Conservation (phyloP, 805 yeast genomes). For the Saccharomycopsis guyanensis region DNA sequence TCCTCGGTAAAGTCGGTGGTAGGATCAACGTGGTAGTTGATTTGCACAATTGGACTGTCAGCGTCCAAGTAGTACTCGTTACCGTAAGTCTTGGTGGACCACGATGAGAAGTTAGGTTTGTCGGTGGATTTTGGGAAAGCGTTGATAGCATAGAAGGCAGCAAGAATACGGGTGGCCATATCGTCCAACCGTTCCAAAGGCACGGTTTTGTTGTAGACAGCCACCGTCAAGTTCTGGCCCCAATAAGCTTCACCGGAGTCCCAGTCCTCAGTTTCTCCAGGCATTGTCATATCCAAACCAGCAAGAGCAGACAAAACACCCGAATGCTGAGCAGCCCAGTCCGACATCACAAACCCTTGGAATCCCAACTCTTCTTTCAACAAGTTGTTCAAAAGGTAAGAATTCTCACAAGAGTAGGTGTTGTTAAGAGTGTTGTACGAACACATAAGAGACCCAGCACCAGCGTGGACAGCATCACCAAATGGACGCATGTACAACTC, state of each 20-base stretch:
- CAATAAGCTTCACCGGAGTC: slow-evolving; percentile 44
- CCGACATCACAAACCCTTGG: slow-evolving; percentile 58
- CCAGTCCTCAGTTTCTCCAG: slow-evolving; percentile 48
- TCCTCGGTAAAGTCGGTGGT: slow-evolving; percentile 40
- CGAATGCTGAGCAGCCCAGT: slow-evolving; percentile 55
- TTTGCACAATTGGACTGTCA: slow-evolving; percentile 43
- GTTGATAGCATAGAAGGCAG: slow-evolving; percentile 45
- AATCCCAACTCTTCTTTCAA: slow-evolving; percentile 56
- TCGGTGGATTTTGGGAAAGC: slow-evolving; percentile 34
- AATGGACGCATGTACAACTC: slow-evolving; percentile 60
- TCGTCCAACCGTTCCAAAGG: slow-evolving; percentile 48
- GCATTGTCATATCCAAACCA: slow-evolving; percentile 62
- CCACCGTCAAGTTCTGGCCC: slow-evolving; percentile 49
- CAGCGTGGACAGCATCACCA: slow-evolving; percentile 54
- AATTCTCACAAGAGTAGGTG: slow-evolving; percentile 51
- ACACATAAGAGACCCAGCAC: slow-evolving; percentile 54
- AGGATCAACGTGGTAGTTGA: slow-evolving; percentile 48
- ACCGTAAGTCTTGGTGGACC: slow-evolving; percentile 48
- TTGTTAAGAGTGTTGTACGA: slow-evolving; percentile 50
- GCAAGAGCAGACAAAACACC: slow-evolving; percentile 51
- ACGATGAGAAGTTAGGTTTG: slow-evolving; percentile 46
- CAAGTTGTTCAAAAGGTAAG: slow-evolving; percentile 44
- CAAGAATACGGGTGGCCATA: slow-evolving; percentile 53
- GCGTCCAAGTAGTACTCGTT: slow-evolving; percentile 43
- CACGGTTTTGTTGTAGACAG: slow-evolving; percentile 47